Conservation (phyloP, 306 rosid species). For the Cucumis melo region DNA sequence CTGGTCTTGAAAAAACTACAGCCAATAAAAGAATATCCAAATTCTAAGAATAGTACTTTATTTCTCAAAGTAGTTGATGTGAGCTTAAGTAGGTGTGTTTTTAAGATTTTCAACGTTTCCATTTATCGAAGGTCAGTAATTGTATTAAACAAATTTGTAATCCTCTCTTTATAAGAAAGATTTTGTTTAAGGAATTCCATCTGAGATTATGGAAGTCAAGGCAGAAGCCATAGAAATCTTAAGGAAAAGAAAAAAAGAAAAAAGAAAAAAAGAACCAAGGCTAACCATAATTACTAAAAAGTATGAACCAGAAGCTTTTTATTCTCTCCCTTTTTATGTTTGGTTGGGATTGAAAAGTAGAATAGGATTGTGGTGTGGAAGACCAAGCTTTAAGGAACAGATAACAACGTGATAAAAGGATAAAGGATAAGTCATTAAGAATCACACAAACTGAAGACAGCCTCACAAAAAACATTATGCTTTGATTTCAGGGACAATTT, state of each 20-base stretch:
- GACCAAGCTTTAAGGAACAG: neutral
- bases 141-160: neutral
- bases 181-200: neutral
- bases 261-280: neutral
- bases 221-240: too few species aligned
- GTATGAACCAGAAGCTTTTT: neutral
- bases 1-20: neutral
- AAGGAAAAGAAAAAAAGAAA: neutral
- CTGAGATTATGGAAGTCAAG: neutral
- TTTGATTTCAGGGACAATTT: constrained; percentile 5
- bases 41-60: neutral
- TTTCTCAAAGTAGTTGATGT: neutral
- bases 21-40: neutral
- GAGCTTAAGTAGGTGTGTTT: neutral
- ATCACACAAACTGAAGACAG: constrained; percentile 16
- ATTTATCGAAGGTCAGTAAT: too few species aligned
- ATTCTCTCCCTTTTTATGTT: neutral
- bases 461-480: constrained; percentile 18
- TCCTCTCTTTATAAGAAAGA: neutral
- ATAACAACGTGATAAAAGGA: neutral
- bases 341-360: neutral
- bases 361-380: neutral
- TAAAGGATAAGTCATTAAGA: constrained; percentile 32
- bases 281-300: neutral
- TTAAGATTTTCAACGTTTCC: neutral